Evolutionary conservation across 2,329 filamentous ascomycete species (phyloP).

Genomic region (Cytospora mali): DNA sequence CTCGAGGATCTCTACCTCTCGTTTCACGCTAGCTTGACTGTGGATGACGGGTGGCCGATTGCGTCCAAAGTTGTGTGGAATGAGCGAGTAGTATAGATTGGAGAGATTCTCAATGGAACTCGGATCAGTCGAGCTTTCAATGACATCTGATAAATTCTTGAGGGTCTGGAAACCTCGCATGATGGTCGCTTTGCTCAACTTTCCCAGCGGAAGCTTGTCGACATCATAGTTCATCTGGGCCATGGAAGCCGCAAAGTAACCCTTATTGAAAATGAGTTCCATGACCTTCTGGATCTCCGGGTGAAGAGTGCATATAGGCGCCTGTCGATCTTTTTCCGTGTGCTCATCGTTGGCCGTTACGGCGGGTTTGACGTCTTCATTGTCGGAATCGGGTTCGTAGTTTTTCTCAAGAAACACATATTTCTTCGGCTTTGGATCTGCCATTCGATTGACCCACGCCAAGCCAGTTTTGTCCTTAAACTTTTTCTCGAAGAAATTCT

Average conservation of each 20-base stretch:
- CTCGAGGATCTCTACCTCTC: conserved; percentile 78
- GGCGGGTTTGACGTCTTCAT: conserved; percentile 48
- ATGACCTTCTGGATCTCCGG: conserved; percentile 68
- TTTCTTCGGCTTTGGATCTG: conserved; percentile 62
- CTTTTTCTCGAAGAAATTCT: conserved; percentile 59
- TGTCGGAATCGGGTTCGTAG: conserved; percentile 71
- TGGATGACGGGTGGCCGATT: conserved; percentile 70
- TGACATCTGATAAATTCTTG: conserved; percentile 71
- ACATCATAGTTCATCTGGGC: conserved; percentile 69
- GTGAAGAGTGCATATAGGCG: conserved; percentile 59
- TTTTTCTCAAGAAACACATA: conserved; percentile 82
- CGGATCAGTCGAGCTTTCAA: conserved; percentile 57
- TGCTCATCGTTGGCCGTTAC: conserved; percentile 32
- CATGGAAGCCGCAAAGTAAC: conserved; percentile 71
- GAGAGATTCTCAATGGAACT: conserved; percentile 60
- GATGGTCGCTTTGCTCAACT: conserved; percentile 79
- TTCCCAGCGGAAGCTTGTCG: conserved; percentile 80
- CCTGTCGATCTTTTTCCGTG: conserved; percentile 39
- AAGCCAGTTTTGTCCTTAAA: conserved; percentile 65
- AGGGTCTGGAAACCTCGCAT: conserved; percentile 73
- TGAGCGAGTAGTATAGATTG: conserved; percentile 78
- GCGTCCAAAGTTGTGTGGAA: conserved; percentile 80
- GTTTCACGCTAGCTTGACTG: conserved; percentile 61
- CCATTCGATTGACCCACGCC: conserved; percentile 54
- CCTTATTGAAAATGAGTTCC: conserved; percentile 79